phyloP scores from a whole-genome alignment of 2,329 filamentous ascomycete genomes.

The Paramyrothecium sp. region DNA sequence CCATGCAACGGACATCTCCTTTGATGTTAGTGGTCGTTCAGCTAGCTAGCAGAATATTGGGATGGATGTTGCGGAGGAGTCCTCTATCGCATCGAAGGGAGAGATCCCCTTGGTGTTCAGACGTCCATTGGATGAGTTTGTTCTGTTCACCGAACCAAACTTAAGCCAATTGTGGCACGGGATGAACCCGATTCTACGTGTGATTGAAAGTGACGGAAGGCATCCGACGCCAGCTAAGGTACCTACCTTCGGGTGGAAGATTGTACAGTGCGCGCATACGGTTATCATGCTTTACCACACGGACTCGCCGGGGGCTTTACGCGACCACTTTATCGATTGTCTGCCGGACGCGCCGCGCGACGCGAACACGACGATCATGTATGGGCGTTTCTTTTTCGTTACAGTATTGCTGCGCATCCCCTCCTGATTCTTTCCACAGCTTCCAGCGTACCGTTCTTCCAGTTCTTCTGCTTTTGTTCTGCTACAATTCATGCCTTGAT shows the following conservation, averaged over 20 bases:
- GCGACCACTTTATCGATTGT: neutral
- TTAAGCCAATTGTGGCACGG: too few relatives aligned
- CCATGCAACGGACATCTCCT: too few relatives aligned
- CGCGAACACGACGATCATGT: neutral
- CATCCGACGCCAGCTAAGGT: neutral
- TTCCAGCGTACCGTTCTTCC: neutral
- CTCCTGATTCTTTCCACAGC: neutral
- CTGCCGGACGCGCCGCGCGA: neutral
- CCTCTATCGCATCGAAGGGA: too few relatives aligned
- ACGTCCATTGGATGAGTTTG: too few relatives aligned
- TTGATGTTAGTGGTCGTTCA: too few relatives aligned
- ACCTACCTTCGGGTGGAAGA: neutral
- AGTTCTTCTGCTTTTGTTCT: slow-evolving; percentile 1
- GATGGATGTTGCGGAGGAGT: too few relatives aligned
- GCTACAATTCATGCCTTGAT: neutral
- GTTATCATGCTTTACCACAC: neutral
- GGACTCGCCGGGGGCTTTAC: neutral
- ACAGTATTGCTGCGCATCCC: neutral
- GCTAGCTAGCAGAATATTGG: too few relatives aligned
- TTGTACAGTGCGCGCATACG: neutral
- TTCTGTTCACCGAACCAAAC: too few relatives aligned
- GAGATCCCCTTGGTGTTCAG: too few relatives aligned
- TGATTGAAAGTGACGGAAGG: too few relatives aligned
- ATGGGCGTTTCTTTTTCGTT: slow-evolving; percentile 1
- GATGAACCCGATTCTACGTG: too few relatives aligned